Conservation (phyloP, 1,284 basidiomycete species). For the Porogramme epimiltina region DNA sequence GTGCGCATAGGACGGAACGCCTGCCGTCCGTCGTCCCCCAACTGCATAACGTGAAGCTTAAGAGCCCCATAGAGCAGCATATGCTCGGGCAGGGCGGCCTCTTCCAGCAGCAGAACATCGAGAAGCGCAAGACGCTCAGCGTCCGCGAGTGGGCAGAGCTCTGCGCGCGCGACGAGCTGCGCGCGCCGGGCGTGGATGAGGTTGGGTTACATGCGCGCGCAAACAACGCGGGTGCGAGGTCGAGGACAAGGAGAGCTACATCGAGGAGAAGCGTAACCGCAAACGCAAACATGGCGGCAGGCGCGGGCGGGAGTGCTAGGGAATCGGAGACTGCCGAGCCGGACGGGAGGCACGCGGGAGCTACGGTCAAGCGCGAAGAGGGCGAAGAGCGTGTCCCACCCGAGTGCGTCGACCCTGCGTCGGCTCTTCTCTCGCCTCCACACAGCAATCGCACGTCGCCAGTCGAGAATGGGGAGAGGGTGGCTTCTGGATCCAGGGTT, state of each 20-base stretch:
- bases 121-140: constrained; percentile 81
- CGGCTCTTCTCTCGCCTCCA: constrained; percentile 25
- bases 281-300: too few species aligned
- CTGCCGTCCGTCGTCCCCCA: constrained; percentile 71
- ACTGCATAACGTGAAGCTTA: constrained; percentile 76
- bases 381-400: constrained; percentile 28
- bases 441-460: constrained; percentile 17
- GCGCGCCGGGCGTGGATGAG: constrained; percentile 70
- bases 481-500: constrained; percentile 7
- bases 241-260: constrained; percentile 26
- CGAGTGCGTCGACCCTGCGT: constrained; percentile 9
- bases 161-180: constrained; percentile 70
- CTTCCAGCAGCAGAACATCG: constrained; percentile 90
- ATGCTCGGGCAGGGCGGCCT: constrained; percentile 86
- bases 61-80: constrained; percentile 88
- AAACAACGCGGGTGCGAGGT: constrained; percentile 23
- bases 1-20: constrained; percentile 61
- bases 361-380: constrained; percentile 36
- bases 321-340: constrained; percentile 37
- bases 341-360: constrained; percentile 13
- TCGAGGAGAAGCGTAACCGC: constrained; percentile 25
- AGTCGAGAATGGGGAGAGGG: constrained; percentile 16
- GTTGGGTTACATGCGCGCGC: constrained; percentile 51
- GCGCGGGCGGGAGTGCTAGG: constrained; percentile 1
- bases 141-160: constrained; percentile 87